Evolutionary conservation across 1,139 yeast genomes (phyloP), one percentile per base, ranked within the genome.

Genomic region (Nakaseomyces sp.): DNA sequence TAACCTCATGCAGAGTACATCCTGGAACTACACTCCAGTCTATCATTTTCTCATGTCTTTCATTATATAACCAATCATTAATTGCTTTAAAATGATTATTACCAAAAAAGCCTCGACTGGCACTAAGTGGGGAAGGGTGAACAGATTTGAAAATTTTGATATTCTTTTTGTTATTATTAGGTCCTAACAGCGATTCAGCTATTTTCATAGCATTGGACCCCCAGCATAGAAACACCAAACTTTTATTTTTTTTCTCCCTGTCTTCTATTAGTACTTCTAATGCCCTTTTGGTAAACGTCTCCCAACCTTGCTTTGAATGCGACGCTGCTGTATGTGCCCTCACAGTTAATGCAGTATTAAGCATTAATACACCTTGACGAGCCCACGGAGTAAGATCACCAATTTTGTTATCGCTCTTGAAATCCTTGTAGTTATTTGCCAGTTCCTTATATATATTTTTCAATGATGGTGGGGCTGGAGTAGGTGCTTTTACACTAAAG

Each of bases 111-210:
- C 94, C 94, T 44, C 95, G 70, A 24, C 79, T 71, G 0, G 98
- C 98, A 51, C 95, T 83, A 45, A 91, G 67, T 1, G 99, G 98
- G 33, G 95, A 84, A 1, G 99, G 99, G 64, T 93, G 99, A 1
- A 87, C 97, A 0, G 89, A 73, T 49, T 73, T 73, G 38, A 91
- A 65, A 0, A 86, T 77, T 43, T 70, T 56, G 46, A 78, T 71
- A 38, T 69, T 63, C 22, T 43, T 31, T 41, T 41, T 37, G 29
- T 53, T 16, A 60, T 49, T 43, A 67, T 54, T 40, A 60, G 57
- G 40, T 64, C 67, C 24, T 66, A 72, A 12, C 51, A 58, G 42
- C 62, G 67, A 68, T 37, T 70, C 72, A 1, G 87, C 73, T 31
- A 94, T 68, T 48, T 77, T 81, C 43, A 81, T 88, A 0, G 98